Conservation (phyloP, 208 protist species). For the Wallacemonas sp. region DNA sequence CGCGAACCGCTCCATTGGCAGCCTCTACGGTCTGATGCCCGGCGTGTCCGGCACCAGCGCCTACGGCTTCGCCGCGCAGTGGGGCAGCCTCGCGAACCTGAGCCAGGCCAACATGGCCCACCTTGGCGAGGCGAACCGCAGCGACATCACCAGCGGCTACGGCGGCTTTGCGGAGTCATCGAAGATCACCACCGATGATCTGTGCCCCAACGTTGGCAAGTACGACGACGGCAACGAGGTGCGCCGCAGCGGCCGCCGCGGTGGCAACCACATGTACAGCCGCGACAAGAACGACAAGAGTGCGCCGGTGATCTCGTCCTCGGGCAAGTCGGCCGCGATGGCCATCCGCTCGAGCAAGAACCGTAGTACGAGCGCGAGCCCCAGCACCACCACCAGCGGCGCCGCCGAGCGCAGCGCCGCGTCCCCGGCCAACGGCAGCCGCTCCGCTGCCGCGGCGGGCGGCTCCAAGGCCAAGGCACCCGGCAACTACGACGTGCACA, state of each 20-base stretch:
- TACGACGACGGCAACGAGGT: conserved; percentile 51
- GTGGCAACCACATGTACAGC: conserved; percentile 65
- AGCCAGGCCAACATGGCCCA: conserved; percentile 20
- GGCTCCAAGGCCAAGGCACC: conserved; percentile 47
- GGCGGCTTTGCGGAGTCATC: conserved; percentile 43
- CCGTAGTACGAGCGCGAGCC: conserved; percentile 7
- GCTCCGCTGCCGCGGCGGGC: conserved; percentile 5
- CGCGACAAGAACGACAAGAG: conserved; percentile 49
- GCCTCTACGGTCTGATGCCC: conserved; percentile 23
- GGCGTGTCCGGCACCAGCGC: conserved; percentile 31
- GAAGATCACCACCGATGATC: conserved; percentile 29
- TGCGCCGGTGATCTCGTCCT: conserved; percentile 33
- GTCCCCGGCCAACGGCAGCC: conserved; percentile 12
- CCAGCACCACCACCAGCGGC: neutral
- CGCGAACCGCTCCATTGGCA: conserved; percentile 28
- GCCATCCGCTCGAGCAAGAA: conserved; percentile 31
- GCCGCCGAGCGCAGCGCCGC: conserved; percentile 8
- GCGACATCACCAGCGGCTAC: conserved; percentile 32
- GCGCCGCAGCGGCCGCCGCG: conserved; percentile 66
- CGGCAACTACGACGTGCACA: conserved; percentile 78
- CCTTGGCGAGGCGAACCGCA: conserved; percentile 34
- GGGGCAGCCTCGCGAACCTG: conserved; percentile 66
- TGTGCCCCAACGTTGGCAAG: conserved; percentile 61
- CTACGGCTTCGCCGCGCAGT: conserved; percentile 57
- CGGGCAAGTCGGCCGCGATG: conserved; percentile 39